phyloP scores from a whole-genome alignment of 2,329 filamentous ascomycete genomes.

The Hymenoscyphus occultus region DNA sequence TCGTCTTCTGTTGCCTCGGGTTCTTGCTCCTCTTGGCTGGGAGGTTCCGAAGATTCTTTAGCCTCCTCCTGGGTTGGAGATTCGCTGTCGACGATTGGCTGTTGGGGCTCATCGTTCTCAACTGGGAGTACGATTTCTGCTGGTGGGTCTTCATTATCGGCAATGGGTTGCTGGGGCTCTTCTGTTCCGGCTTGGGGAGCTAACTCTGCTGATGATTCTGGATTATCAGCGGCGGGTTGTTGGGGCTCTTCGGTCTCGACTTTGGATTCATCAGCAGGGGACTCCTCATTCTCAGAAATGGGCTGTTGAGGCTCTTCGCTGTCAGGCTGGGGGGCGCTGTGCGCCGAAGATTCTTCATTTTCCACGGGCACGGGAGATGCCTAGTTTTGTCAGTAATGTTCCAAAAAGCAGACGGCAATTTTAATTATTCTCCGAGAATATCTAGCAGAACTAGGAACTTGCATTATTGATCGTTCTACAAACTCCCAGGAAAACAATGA shows the following conservation, averaged over 20 bases:
- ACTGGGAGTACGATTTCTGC: background rate
- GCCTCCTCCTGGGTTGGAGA: no score
- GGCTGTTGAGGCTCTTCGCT: background rate
- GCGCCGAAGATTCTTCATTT: background rate
- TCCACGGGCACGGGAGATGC: background rate
- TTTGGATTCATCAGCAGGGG: no score
- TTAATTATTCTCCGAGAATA: no score
- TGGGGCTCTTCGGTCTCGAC: background rate
- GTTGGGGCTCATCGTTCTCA: background rate
- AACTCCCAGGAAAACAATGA: no score
- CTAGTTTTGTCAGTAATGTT: no score
- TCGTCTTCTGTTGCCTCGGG: slow-evolving; percentile 8
- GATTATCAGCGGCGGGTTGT: background rate
- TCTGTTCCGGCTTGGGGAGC: background rate
- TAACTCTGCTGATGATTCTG: no score
- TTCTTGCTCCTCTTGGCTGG: background rate
- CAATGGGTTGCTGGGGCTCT: background rate
- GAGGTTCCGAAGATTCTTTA: background rate
- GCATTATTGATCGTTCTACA: no score
- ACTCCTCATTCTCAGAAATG: background rate
- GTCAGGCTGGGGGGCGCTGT: background rate
- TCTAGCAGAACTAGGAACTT: no score
- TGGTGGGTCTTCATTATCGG: background rate
- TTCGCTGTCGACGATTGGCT: background rate
- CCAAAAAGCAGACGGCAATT: no score